A percentile compares a stretch with the other conserved stretches of the same genome.
These are phyloP conservation scores for Cordyceps cateniannulata DNA, from an alignment of 2,329 filamentous ascomycete species.

Conservation along the genomic window DNA sequence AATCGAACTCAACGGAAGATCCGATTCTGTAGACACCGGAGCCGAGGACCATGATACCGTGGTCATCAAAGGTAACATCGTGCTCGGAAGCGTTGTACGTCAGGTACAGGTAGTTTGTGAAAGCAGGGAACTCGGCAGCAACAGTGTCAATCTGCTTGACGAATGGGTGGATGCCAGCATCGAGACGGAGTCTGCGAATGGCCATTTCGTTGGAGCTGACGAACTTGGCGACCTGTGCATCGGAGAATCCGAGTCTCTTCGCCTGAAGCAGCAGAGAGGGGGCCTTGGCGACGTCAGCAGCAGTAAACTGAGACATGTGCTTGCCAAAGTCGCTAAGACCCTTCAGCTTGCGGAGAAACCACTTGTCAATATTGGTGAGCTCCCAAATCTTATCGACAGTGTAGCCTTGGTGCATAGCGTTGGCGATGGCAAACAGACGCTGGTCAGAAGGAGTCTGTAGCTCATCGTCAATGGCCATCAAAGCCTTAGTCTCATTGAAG, in stretches of 20 bases:
- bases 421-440: slow-evolving; percentile 93
- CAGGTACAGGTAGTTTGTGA: slow-evolving; percentile 92
- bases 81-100: slow-evolving; percentile 90
- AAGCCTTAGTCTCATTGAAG: slow-evolving; percentile 82
- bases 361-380: slow-evolving; percentile 97
- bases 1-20: slow-evolving; percentile 97
- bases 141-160: slow-evolving; percentile 99
- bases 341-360: slow-evolving; percentile 93
- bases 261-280: slow-evolving; percentile 67
- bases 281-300: slow-evolving; percentile 57
- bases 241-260: slow-evolving; percentile 91
- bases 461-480: slow-evolving; percentile 95
- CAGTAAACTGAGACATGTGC: slow-evolving; percentile 61
- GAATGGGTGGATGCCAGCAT: slow-evolving; percentile 77
- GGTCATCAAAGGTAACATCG: slow-evolving; percentile 78
- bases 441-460: slow-evolving; percentile 96
- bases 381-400: slow-evolving; percentile 96
- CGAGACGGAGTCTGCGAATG: slow-evolving; percentile 75
- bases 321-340: slow-evolving; percentile 84
- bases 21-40: slow-evolving; percentile 97
- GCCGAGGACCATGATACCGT: slow-evolving; percentile 92
- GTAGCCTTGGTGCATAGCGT: slow-evolving; percentile 93
- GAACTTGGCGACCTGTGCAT: slow-evolving; percentile 89
- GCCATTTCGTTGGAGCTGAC: slow-evolving; percentile 92
- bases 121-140: slow-evolving; percentile 89